Base-by-base conservation (phyloP, 371 early-diverging fungal genomes). In the Rhizopus arrhizus region DNA sequence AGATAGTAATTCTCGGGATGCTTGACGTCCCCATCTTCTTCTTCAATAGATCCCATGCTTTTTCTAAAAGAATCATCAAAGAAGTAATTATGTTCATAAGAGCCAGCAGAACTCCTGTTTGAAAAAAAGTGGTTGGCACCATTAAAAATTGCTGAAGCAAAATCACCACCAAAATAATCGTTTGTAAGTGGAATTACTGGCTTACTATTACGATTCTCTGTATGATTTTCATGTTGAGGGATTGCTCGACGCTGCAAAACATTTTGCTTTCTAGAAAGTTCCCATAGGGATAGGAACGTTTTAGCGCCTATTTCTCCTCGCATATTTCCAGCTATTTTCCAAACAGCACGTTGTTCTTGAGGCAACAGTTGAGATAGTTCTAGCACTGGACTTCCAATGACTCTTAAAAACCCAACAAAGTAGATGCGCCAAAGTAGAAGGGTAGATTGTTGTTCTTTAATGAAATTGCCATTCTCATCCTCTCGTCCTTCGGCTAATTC, bases 321-420 rank as follows among this genome's bases (percentile, higher is more conserved):
- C 57, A 86, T 78, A 59, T 89, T 89, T 9, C 83, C 85, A 8
- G 78, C 79, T 28, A 90, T 69, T 45, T 86, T 79, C 75, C 82
- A 80, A 2, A 83, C 74, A 0, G 85, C 81, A 5, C 88, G 79
- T 47, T 85, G 81, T 6, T 69, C 66, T 57, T 86, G 88, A 7
- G 88, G 85, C 29, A 76, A 63, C 57, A 81, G 83, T 28, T 73
- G 61, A 53, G 86, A 85, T 4, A 87, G 71, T 16, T 86, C 82
- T 48, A 87, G 53, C 54, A 73, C 72, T 31, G 77, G 81, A 59
- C 84, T 84, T 29, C 84, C 82, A 9, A 91, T 67, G 5, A 88
- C 75, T 6, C 83, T 69, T 9, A 90, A 59, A 8, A 88, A 53
- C 3, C 77, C 75, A 8, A 72, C 67, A 62, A 87, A 87, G 53